Base-by-base conservation (phyloP, 2,329 filamentous ascomycete species). In the Claviceps africana region DNA sequence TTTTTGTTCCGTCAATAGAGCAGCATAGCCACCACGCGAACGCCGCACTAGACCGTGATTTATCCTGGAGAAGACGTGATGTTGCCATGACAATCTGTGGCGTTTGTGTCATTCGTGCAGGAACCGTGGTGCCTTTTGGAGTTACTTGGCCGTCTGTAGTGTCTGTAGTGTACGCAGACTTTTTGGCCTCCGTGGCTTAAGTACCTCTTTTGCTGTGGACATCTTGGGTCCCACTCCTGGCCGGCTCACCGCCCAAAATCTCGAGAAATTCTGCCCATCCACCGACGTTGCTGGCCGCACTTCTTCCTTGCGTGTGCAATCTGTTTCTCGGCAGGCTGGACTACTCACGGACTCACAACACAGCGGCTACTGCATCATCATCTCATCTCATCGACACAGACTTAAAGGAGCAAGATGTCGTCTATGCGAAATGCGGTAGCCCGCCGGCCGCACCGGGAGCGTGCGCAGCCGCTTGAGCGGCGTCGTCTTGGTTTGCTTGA, bases 401-500 rank as follows among this genome's bases (percentile, higher is more conserved):
- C n/a, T 28, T 19, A 19, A 10, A 48, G 13, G 35, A 31, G 30
- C 39, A 37, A 13, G 21, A 77, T 79, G 76, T 79, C 77, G 35
- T 79, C 79, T 2, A 74, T 82, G 67, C 72, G 78, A 56, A 82
- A 82, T 62, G 75, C 78, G 65, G 79, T 90, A 55, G 81, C 88
- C 60, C 81, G 88, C 69, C 88, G 88, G 64, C 85, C 88, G 59
- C 91, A 97, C 70, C 81, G 84, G 60, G 93, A 97, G 76, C 85
- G 93, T 61, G 86, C 87, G 37, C 93, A 97, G 68, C 86, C 90
- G 42, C 70, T 81, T 57, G 86, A 90, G 65, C 87, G 93, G 51
- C 74, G 83, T 58, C 88, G 88, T 73, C 88, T 89, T 70, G 93
- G 93, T 57, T 79, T 97, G 22, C 82, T 97, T 56, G 93, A 97